Percentiles rank a stretch among this genome's conserved stretches.
phyloP scores from a whole-genome alignment of 768 basidiomycete genomes.

The Leccinum barrowsii region DNA sequence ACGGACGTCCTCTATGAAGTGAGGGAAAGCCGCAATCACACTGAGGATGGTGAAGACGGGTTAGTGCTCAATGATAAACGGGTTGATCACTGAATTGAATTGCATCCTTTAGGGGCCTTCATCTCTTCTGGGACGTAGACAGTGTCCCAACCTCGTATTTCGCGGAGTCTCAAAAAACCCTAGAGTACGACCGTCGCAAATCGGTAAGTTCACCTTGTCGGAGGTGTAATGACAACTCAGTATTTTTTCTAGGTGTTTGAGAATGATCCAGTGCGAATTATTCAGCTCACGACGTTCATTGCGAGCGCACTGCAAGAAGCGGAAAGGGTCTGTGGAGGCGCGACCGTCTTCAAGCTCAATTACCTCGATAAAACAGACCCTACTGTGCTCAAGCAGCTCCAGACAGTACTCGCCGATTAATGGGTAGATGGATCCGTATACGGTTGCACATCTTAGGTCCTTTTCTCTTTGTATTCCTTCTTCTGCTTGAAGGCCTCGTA shows the following conservation, averaged over 20 bases:
- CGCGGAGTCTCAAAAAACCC: slow-evolving; percentile 62
- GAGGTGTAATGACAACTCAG: slow-evolving; percentile 8
- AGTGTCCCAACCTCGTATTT: slow-evolving; percentile 57
- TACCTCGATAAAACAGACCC: slow-evolving; percentile 71
- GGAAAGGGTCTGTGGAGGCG: slow-evolving; percentile 56
- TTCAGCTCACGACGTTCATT: slow-evolving; percentile 60
- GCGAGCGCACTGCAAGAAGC: slow-evolving; percentile 58
- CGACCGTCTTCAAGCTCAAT: slow-evolving; percentile 51
- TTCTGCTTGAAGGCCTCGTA: neutral
- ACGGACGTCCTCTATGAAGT: slow-evolving; percentile 85
- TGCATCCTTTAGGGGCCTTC: slow-evolving; percentile 33
- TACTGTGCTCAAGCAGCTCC: slow-evolving; percentile 68
- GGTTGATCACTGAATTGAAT: neutral
- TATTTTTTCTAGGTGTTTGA: slow-evolving; percentile 52
- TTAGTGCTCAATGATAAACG: slow-evolving; percentile 9
- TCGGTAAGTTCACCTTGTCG: slow-evolving; percentile 41
- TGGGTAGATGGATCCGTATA: neutral
- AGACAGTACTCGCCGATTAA: slow-evolving; percentile 40
- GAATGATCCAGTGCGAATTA: slow-evolving; percentile 66
- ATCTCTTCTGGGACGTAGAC: slow-evolving; percentile 69
- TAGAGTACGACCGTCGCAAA: slow-evolving; percentile 75
- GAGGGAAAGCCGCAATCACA: slow-evolving; percentile 56
- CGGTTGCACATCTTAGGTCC: neutral
- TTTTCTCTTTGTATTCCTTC: neutral
- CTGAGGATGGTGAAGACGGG: slow-evolving; percentile 37